Evolutionary conservation across 2,329 filamentous ascomycete species (phyloP), one percentile per base, ranked within the genome.

Genomic region (Eutypa lata): DNA sequence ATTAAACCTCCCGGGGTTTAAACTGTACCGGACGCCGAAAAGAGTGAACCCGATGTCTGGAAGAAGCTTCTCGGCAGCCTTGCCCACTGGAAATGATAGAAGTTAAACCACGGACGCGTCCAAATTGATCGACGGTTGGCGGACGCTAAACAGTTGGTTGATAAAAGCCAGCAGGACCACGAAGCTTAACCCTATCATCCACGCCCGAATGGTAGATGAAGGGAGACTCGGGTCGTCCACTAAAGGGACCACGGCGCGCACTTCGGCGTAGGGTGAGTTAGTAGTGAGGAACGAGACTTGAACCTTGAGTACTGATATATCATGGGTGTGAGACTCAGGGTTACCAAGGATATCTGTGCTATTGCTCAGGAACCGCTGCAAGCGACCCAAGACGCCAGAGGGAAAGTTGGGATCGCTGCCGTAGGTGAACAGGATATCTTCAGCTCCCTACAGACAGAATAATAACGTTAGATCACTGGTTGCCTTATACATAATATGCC

Each of bases 1-100:
- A 51, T 77, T 79, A 61, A 84, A 83, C 2, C 76, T 76, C 0
- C 80, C 80, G 0, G 81, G 80, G 60, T 83, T 83, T 14, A 82
- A 71, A 5, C 72, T 75, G 61, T 79, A 76, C 19, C 73, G 71
- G 21, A 72, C 60, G 10, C 77, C 76, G 42, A 73, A 68, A 7
- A 72, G 57, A 0, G 61, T 68, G 21, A 74, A 71, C 5, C 64
- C 57, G 16, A 55, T 59, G 58, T 71, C 70, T 3, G 72, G 70
- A 43, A 73, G 59, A 33, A 66, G 51, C 50, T 63, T 63, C 54
- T 70, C 66, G 66, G 71, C 67, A 0, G 66, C 53, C 7, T 68
- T 61, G 1, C 73, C 73, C 0, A 73, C 48, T 0, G 73, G 73
- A 49, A 71, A 71, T 0, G 71, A 66, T 0, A 76, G 51, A 38